Conservation (phyloP, 306 rosid genomes). For the Vigna reflexopilosa region DNA sequence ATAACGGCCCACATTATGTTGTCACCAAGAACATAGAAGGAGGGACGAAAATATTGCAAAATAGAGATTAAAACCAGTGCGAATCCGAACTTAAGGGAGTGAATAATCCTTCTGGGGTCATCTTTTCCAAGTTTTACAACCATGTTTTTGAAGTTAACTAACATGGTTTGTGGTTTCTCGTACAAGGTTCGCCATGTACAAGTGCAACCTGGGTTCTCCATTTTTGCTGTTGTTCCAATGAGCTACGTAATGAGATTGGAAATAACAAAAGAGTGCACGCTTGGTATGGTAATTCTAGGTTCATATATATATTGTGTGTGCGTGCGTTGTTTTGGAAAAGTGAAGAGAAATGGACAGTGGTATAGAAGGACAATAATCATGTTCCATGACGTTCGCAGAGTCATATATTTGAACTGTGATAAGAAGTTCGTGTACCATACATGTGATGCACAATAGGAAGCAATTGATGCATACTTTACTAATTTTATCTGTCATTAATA, state of each 20-base stretch:
- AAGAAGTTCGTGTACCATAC: not conserved
- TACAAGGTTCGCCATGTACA: conserved; percentile 17
- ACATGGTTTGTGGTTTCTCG: conserved; percentile 43
- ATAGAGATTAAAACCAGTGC: conserved; percentile 64
- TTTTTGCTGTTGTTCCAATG: not conserved
- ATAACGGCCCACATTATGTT: conserved; percentile 75
- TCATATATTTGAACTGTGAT: not conserved
- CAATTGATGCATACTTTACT: not conserved
- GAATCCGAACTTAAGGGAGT: conserved; percentile 72
- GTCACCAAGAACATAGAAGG: conserved; percentile 67
- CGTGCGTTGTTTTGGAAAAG: too few species aligned
- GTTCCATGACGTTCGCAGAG: not conserved
- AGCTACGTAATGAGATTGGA: not conserved
- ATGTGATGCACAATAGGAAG: not conserved
- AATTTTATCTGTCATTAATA: not conserved
- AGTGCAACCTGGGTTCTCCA: conserved; percentile 33
- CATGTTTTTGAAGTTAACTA: conserved; percentile 26
- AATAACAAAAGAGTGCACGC: not conserved
- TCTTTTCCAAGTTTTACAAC: conserved; percentile 57
- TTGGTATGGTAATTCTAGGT: not conserved
- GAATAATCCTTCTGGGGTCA: conserved; percentile 72
- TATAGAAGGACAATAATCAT: not conserved
- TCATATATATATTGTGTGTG: not conserved
- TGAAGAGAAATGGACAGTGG: too few species aligned
- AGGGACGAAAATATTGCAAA: conserved; percentile 62